Evolutionary conservation across 2,329 filamentous ascomycete genomes (phyloP), one percentile per base, ranked within the genome.

Genomic region (Alternaria gansuensis): DNA sequence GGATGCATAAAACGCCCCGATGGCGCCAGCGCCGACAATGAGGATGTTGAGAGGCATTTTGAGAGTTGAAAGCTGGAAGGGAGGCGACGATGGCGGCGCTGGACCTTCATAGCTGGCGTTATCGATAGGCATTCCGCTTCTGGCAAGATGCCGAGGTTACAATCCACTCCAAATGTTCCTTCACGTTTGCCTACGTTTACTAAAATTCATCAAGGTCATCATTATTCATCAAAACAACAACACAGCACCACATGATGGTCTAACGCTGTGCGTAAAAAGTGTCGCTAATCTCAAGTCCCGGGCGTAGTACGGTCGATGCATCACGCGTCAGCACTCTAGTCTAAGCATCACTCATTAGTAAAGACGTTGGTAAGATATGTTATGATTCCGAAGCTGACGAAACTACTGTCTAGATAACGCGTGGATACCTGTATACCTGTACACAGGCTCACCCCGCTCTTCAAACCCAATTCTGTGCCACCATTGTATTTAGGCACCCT

Each of bases 1-100:
- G 6, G 88, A 90, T 45, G 87, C 88, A 69, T 90, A 91, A 79
- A 91, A 91, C 54, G 87, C 89, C 54, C 89, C 89, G 40, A 91
- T 87, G 60, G 89, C 88, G 64, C 88, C 89, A 23, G 88, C 88
- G 71, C 89, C 88, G 58, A 90, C 84, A 65, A 91, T 88, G 56
- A 90, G 82, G 55, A 90, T 80, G 63, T 88, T 82, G 26, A 83
- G 78, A 34, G 76, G 61, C 74, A 77, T 76, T 21, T 34, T 54
- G 43, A 44, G 29, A 36, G 31, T 26, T 3, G 1, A 2, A 4
- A 17, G 28, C 24, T 55, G 52, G 14, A 4, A 17, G 34, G 29
- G 28, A 21, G 51, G 34, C 11, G 45, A 49, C 33, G 33, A 45
- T 54, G 51, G 14, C 34, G 24, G 24, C 40, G 23, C 21, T n/a